Evolutionary conservation across 2,329 filamentous ascomycete genomes (phyloP), one percentile per base, ranked within the genome.

Genomic region (Neopestalotiopsis sp.): DNA sequence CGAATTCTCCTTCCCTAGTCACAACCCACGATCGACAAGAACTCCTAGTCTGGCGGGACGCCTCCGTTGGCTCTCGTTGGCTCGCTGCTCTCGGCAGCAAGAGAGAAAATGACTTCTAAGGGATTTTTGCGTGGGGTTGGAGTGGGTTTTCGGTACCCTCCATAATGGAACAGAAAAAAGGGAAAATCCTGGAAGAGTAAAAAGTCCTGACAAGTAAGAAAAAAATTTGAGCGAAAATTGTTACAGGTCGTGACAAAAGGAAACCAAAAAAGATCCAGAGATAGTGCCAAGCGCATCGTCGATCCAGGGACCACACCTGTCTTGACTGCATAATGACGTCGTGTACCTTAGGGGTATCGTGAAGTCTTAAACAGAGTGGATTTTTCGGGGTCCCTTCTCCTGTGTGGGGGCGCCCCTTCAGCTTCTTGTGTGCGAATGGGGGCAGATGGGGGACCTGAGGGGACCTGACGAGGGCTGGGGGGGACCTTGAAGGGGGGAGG

Each of bases 311-410:
- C 57, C 57, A 59, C 57, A 13, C 57, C 12, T 14, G 24, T 28
- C 30, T 24, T 59, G 57, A 59, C 57, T 30, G 57, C 57, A 59
- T n/a, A 17, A 59, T 59, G 57, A 59, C 57, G 57, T 59, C 13
- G 57, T 24, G n/a, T 30, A 30, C 24, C 24, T 30, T 52, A 17
- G 17, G n/a, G 45, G 45, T 34, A 59, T 59, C 57, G 57, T 59
- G 57, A 59, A 12, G 30, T 59, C 24, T 24, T 24, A 56, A 24
- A 28, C 17, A 9, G 12, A 24, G 28, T 30, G 30, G 57, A 32
- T 30, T 59, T 59, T 59, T 34, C 24, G 57, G 57, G 57, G 57
- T 28, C 13, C 34, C 24, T 6, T 30, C 30, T 34, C 57, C 57
- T 59, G n/a, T 59, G 57, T 59, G 57, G 57, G 57, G 57, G 45